Percentiles rank a stretch among this genome's conserved stretches.
Conservation (phyloP, 805 yeast species). For the Grigorovia yakushimaensis region DNA sequence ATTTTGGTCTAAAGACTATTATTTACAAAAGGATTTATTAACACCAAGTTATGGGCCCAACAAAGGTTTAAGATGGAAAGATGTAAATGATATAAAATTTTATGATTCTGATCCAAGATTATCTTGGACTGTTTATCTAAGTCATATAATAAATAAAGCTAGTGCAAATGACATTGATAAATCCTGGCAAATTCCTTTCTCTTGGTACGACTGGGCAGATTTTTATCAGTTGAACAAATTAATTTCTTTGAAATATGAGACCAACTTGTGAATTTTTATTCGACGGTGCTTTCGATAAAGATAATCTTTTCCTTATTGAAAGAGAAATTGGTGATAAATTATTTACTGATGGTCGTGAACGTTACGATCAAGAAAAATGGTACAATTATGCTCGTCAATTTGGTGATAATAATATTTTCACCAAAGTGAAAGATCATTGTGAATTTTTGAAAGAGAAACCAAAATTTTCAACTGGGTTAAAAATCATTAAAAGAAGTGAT, state of each 20-base stretch:
- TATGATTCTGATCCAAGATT: constrained; percentile 49
- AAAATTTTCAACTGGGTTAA: constrained; percentile 8
- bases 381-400: constrained; percentile 5
- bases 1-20: constrained; percentile 15
- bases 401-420: background rate
- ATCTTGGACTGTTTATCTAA: constrained; percentile 40
- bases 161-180: background rate
- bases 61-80: constrained; percentile 9
- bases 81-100: constrained; percentile 26
- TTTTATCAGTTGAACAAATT: constrained; percentile 33
- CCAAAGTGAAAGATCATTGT: constrained; percentile 1
- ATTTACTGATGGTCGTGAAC: constrained; percentile 13
- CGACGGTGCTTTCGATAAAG: constrained; percentile 14
- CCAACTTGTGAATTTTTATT: constrained; percentile 17
- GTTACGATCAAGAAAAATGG: constrained; percentile 14
- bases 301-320: constrained; percentile 11
- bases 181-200: constrained; percentile 32
- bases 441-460: background rate
- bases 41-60: constrained; percentile 13
- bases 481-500: constrained; percentile 12
- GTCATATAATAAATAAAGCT: constrained; percentile 24
- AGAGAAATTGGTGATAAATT: constrained; percentile 11
- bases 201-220: constrained; percentile 54
- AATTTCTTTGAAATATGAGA: constrained; percentile 12
- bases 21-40: constrained; percentile 15